Evolutionary conservation across 352 stramenopile genomes (phyloP), one percentile per base, ranked within the genome.

Genomic region (Pythium insidiosum): DNA sequence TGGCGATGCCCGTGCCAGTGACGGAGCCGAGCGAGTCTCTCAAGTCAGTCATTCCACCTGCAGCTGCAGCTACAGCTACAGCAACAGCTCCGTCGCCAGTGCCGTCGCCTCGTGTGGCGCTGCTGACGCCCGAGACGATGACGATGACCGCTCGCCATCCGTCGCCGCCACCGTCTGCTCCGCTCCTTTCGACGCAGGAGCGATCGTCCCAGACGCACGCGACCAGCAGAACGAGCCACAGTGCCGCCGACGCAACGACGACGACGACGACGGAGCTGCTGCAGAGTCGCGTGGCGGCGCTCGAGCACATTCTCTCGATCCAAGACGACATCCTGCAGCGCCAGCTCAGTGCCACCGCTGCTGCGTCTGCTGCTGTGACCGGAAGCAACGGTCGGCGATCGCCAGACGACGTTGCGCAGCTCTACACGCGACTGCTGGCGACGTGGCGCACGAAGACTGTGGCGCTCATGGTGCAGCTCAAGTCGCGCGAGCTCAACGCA

Each of bases 371-470:
- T n/a, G n/a, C n/a, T n/a, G n/a, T n/a, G n/a, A n/a, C n/a, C 42
- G n/a, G 18, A 33, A 20, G 18, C 10, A 34, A 18, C 40, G 22
- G 12, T 25, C 37, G 3, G 10, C 0, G n/a, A 19, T n/a, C 11
- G 9, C 30, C 26, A 54, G n/a, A 51, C 28, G 44, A 28, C 2
- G 46, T 57, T 1, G 59, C 52, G 4, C 39, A 43, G 3, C 16
- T 71, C n/a, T 78, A 75, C 25, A 53, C 52, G 5, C 38, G 58
- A 16, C 30, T 79, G 12, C 39, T 82, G 18, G 42, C 55, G 3
- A 48, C 62, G 12, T 89, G 76, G 76, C 62, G 76, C n/a, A 45
- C 64, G 35, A 85, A 84, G 47, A 70, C 66, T 4, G 59, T 85
- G 2, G 35, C 66, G 2, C 43, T 87, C 1, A 68, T 87, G 59